Evolutionary conservation across 1,284 basidiomycete species (phyloP).

Genomic region (Boletus semigastroideus): DNA sequence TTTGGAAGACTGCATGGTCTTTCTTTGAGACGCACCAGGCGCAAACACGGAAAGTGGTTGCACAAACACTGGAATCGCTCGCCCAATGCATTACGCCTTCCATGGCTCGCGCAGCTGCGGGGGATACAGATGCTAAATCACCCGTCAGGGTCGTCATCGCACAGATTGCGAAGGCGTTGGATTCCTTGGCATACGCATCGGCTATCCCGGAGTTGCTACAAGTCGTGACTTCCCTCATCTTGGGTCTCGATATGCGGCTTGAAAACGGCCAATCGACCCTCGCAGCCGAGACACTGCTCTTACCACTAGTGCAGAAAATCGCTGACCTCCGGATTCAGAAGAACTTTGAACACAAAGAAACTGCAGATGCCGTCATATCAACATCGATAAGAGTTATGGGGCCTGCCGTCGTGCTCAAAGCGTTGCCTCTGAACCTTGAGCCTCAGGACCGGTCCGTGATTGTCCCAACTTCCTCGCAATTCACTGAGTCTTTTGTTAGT

Average conservation of each 20-base stretch:
- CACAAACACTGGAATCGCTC: constrained; percentile 61
- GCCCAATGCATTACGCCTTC: constrained; percentile 69
- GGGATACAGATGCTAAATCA: constrained; percentile 46
- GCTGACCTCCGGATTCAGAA: constrained; percentile 77
- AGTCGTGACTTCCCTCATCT: constrained; percentile 58
- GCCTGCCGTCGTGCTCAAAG: constrained; percentile 74
- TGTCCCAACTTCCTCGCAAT: background rate
- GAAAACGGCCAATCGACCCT: constrained; percentile 45
- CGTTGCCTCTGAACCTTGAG: constrained; percentile 86
- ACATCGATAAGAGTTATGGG: constrained; percentile 87
- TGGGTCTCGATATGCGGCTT: constrained; percentile 41
- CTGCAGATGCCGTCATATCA: constrained; percentile 79
- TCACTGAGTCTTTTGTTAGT: constrained; percentile 37
- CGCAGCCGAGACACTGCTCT: constrained; percentile 71
- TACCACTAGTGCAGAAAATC: constrained; percentile 73
- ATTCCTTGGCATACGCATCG: constrained; percentile 66
- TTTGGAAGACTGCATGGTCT: constrained; percentile 78
- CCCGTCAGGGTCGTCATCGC: constrained; percentile 62
- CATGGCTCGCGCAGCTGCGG: constrained; percentile 54
- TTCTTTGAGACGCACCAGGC: constrained; percentile 66
- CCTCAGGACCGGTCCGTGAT: constrained; percentile 68
- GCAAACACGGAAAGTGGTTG: constrained; percentile 60
- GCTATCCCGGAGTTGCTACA: constrained; percentile 72
- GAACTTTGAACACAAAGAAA: constrained; percentile 89
- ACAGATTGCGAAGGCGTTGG: constrained; percentile 65